phyloP scores from a whole-genome alignment of 345 rosid genomes.

The Ceriops tagal region DNA sequence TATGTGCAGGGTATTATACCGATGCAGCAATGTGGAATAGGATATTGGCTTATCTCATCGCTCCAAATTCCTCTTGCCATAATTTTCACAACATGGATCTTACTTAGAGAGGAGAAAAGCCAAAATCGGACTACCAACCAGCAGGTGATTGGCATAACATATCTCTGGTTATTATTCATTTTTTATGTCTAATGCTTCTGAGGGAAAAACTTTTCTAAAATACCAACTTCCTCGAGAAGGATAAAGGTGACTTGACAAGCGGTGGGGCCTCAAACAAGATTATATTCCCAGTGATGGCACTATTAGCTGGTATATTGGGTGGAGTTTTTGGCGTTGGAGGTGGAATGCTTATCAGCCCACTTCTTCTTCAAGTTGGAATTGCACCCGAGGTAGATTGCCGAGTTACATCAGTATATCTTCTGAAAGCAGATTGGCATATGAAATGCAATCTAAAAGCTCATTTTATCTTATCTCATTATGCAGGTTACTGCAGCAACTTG shows the following conservation, averaged over 20 bases:
- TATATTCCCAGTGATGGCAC: slow-evolving; percentile 65
- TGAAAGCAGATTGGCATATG: background rate
- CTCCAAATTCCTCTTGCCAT: slow-evolving; percentile 77
- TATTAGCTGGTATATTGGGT: slow-evolving; percentile 72
- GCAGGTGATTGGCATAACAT: slow-evolving; percentile 21
- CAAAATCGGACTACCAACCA: slow-evolving; percentile 27
- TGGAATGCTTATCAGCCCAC: slow-evolving; percentile 86
- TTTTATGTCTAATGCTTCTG: background rate
- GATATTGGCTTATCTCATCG: slow-evolving; percentile 64
- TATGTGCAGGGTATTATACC: slow-evolving; percentile 55
- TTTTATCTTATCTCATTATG: background rate
- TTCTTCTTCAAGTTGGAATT: slow-evolving; percentile 76
- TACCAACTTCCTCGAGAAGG: slow-evolving; percentile 28
- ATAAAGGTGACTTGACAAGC: slow-evolving; percentile 26
- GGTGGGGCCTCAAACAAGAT: slow-evolving; percentile 32
- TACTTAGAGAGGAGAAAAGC: slow-evolving; percentile 34
- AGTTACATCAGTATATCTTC: background rate
- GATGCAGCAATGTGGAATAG: slow-evolving; percentile 59
- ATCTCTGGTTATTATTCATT: background rate
- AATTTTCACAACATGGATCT: slow-evolving; percentile 61
- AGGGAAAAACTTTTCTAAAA: background rate
- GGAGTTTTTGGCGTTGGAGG: slow-evolving; percentile 94
- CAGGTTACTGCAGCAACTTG: slow-evolving; percentile 82
- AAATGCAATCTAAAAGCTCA: background rate
- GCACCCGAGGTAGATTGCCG: slow-evolving; percentile 53